Conservation (phyloP, 805 yeast genomes). For the Monosporozyma servazzii region DNA sequence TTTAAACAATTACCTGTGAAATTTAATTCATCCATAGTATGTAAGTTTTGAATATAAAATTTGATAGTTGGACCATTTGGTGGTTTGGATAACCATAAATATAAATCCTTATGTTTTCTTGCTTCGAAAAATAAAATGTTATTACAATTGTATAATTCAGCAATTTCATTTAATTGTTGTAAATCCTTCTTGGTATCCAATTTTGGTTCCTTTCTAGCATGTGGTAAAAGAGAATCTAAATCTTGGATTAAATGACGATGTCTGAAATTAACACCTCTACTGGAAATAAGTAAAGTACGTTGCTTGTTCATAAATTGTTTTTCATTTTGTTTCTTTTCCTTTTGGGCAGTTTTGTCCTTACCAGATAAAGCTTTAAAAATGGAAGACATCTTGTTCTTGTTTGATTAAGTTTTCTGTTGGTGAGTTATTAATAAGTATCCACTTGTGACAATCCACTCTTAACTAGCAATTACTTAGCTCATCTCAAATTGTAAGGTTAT, state of each 20-base stretch:
- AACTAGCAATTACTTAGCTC: background rate
- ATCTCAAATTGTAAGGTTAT: conserved; percentile 1
- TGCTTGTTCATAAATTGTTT: conserved; percentile 72
- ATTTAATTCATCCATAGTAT: conserved; percentile 90
- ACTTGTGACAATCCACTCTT: background rate
- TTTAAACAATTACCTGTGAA: conserved; percentile 93
- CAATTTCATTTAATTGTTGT: conserved; percentile 84
- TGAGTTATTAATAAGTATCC: no score
- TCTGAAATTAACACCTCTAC: conserved; percentile 90
- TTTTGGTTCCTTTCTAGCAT: conserved; percentile 92
- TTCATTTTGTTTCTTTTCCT: conserved; percentile 27
- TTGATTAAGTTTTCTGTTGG: background rate
- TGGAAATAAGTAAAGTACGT: conserved; percentile 78
- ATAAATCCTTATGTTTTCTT: conserved; percentile 90
- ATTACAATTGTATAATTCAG: conserved; percentile 95
- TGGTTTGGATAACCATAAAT: conserved; percentile 90
- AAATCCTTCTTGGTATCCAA: conserved; percentile 87
- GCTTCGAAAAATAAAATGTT: conserved; percentile 90
- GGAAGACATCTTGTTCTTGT: conserved; percentile 45
- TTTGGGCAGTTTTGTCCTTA: conserved; percentile 29
- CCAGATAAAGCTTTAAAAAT: conserved; percentile 59
- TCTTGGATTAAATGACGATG: conserved; percentile 91
- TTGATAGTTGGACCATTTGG: conserved; percentile 97
- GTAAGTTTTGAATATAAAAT: conserved; percentile 88
- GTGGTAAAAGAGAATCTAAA: conserved; percentile 72